phyloP scores from a whole-genome alignment of 1,284 basidiomycete species.

The Irpex rosettiformis region DNA sequence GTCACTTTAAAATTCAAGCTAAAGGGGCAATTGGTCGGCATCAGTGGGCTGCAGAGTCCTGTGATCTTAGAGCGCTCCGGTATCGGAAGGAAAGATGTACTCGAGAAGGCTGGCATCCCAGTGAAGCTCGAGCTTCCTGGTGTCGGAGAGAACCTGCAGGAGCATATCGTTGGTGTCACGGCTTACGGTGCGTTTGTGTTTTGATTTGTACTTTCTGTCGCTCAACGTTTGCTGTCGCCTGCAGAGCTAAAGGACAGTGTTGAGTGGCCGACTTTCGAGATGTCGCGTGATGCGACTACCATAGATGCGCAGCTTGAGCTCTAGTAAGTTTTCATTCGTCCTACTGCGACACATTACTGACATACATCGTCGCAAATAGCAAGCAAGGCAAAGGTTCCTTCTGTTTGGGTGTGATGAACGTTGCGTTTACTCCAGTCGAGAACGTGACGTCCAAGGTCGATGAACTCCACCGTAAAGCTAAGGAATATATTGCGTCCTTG shows the following conservation, averaged over 20 bases:
- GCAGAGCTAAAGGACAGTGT: constrained; percentile 30
- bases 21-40: neutral
- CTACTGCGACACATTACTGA: neutral
- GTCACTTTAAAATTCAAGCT: neutral
- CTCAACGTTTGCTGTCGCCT: too few relatives aligned
- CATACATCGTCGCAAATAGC: constrained; percentile 14
- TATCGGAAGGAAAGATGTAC: constrained; percentile 39
- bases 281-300: constrained; percentile 26
- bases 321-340: constrained; percentile 23
- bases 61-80: constrained; percentile 49
- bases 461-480: constrained; percentile 25
- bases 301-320: constrained; percentile 28
- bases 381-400: constrained; percentile 25
- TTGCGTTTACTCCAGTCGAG: constrained; percentile 24
- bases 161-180: constrained; percentile 34
- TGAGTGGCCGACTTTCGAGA: constrained; percentile 27
- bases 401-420: constrained; percentile 26
- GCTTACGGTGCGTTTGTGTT: constrained; percentile 29
- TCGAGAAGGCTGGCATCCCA: constrained; percentile 36
- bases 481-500: constrained; percentile 22
- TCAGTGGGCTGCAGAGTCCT: constrained; percentile 37
- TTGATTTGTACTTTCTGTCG: too few relatives aligned
- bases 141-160: constrained; percentile 49
- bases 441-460: constrained; percentile 21
- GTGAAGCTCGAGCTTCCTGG: constrained; percentile 40